These are phyloP conservation scores for Exsudoporus frostii DNA, from an alignment of 768 basidiomycete genomes.

Conservation along the genomic window DNA sequence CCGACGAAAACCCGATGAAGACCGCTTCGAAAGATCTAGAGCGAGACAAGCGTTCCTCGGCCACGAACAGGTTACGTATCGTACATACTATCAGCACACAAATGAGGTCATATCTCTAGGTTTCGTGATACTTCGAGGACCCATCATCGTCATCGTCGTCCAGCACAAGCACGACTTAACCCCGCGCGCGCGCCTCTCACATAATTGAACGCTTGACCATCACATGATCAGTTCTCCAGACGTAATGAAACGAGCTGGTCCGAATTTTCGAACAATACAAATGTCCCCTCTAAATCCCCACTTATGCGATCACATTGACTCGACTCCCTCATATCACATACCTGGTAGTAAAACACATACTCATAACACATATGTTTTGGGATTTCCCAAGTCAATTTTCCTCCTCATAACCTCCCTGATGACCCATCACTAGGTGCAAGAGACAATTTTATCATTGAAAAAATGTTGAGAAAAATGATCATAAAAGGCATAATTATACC, in stretches of 20 bases:
- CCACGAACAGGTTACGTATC: slow-evolving; percentile 7
- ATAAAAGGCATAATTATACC: no score
- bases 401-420: no score
- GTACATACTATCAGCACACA: not conserved
- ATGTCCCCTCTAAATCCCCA: slow-evolving; percentile 6
- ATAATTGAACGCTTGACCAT: not conserved
- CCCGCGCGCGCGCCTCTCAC: slow-evolving; percentile 13
- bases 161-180: slow-evolving; percentile 1
- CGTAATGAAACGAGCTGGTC: slow-evolving; percentile 14
- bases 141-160: not conserved
- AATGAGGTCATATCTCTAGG: slow-evolving; percentile 7
- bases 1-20: slow-evolving; percentile 9
- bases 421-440: no score
- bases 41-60: not conserved
- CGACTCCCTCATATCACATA: not conserved
- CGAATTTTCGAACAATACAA: not conserved
- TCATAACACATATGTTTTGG: no score
- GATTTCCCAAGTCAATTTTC: no score
- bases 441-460: no score
- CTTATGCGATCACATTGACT: not conserved
- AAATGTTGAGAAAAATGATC: no score
- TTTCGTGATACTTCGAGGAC: not conserved
- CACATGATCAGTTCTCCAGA: not conserved
- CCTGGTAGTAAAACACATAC: no score
- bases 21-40: not conserved